phyloP scores from a whole-genome alignment of 176 grass and related monocot species.

The Puya raimondii region DNA sequence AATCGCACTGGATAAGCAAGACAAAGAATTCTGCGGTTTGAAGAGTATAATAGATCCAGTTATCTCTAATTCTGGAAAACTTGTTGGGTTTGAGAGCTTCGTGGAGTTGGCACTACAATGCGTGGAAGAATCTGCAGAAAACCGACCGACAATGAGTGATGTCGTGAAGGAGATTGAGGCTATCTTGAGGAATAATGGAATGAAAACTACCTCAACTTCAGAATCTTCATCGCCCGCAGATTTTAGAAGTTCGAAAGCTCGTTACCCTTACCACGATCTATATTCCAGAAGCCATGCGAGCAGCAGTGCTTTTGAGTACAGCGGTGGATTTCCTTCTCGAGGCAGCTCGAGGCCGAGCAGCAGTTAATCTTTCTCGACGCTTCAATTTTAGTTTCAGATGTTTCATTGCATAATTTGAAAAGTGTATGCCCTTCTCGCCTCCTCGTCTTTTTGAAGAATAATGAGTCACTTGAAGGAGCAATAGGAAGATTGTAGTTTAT shows the following conservation, averaged over 20 bases:
- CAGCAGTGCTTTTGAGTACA: conserved; percentile 62
- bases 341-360: background rate
- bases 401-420: too few relatives aligned
- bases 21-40: conserved; percentile 33
- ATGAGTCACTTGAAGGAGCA: too few relatives aligned
- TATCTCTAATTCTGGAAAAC: conserved; percentile 22
- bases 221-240: conserved; percentile 41
- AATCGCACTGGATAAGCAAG: conserved; percentile 40
- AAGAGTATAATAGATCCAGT: conserved; percentile 60
- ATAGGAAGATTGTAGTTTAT: too few relatives aligned
- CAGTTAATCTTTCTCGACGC: too few relatives aligned
- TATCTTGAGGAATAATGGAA: conserved; percentile 50
- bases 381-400: too few relatives aligned
- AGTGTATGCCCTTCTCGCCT: too few relatives aligned
- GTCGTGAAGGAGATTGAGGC: conserved; percentile 57
- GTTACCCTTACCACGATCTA: conserved; percentile 23
- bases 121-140: conserved; percentile 17
- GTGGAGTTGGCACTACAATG: conserved; percentile 53
- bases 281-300: conserved; percentile 18
- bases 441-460: too few relatives aligned
- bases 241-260: conserved; percentile 2
- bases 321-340: conserved; percentile 41
- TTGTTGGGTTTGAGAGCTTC: conserved; percentile 40
- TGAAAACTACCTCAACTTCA: conserved; percentile 24
- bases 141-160: conserved; percentile 49